phyloP scores from a whole-genome alignment of 2,329 filamentous ascomycete species.

The Cordyceps militaris region DNA sequence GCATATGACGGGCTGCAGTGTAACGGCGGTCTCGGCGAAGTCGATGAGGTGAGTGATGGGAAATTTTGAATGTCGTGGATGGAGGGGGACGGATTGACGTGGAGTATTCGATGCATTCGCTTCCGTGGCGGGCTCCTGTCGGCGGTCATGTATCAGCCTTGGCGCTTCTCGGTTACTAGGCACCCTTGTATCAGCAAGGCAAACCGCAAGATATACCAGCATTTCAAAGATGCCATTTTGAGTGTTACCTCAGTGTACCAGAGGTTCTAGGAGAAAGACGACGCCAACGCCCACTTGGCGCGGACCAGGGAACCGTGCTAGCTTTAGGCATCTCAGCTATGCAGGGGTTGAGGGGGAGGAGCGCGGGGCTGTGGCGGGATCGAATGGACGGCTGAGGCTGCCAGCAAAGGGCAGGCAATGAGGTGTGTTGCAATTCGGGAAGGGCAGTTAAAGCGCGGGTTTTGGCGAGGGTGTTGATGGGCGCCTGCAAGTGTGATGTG shows the following conservation, averaged over 20 bases:
- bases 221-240: not conserved
- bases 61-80: not conserved
- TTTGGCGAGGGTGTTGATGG: not conserved
- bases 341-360: not conserved
- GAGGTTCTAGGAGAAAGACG: not conserved
- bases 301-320: not conserved
- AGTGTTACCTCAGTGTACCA: no score
- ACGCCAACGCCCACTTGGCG: not conserved
- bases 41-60: not conserved
- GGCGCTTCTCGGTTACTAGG: not conserved
- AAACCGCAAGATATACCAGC: not conserved
- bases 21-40: not conserved
- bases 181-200: not conserved
- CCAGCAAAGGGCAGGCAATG: not conserved
- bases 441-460: not conserved
- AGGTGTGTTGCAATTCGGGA: not conserved
- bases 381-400: not conserved
- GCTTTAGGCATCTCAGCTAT: constrained; percentile 8
- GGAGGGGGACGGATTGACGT: not conserved
- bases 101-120: no score
- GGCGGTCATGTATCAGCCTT: not conserved
- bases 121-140: not conserved
- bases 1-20: not conserved
- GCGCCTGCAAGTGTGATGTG: not conserved
- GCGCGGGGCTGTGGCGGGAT: not conserved